Base-by-base conservation (phyloP, 257 asterid species). In the Thymus quinquecostatus region DNA sequence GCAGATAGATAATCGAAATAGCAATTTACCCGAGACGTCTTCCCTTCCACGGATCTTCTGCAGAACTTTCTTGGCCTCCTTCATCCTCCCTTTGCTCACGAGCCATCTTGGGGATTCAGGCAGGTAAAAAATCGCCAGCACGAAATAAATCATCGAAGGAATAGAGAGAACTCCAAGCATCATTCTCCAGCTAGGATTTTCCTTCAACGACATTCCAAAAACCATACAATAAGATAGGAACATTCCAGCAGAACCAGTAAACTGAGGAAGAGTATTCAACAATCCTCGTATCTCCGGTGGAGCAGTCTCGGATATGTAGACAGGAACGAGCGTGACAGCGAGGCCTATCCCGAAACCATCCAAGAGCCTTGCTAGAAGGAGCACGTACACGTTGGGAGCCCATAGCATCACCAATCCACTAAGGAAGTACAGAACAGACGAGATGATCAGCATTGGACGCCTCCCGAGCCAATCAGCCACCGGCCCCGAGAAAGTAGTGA, bases 21-120 rank as follows among this genome's bases (percentile, higher is more conserved):
- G 38, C 0, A 58, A 55, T 56, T 10, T 77, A 94, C 97, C 96
- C 59, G 98, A 80, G 70, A 95, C 97, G 43, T 95, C 99, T 55
- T 89, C 98, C 70, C 84, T 76, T 73, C 97, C 97, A 59, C 96
- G 98, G n/a, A 95, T 48, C 66, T 77, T 78, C 68, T 89, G 97
- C 66, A 95, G 72, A 55, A 89, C 98, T 40, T 34, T 65, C 82
- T 86, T 95, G 9, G 95, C 97, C 82, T 91, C 98, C 72, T 81
- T 83, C 92, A 88, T 85, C 85, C 67, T 81, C 5, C 99, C 99
- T 80, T 91, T 89, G 48, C 98, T 85, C 6, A 95, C 99, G 1
- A 95, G 91, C 99, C 99, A 94, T 75, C 99, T 87, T 3, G 99
- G 99, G 53, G 99, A 94, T 79, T 94, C 99, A 34, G 99, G 98